Evolutionary conservation across 2,329 filamentous ascomycete genomes (phyloP).

Genomic region (Trichophyton equinum): DNA sequence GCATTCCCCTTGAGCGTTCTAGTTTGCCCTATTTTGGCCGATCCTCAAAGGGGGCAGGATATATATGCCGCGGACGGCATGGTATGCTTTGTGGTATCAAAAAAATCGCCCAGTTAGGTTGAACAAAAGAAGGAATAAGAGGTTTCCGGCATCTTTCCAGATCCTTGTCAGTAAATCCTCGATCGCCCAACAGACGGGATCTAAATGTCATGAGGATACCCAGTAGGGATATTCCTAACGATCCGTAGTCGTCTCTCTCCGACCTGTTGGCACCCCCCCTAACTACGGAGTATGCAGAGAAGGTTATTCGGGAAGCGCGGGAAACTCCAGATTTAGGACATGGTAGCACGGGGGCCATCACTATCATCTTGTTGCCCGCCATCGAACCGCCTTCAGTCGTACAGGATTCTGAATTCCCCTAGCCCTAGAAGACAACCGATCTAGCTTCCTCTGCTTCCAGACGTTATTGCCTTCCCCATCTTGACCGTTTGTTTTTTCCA

Average conservation of each 20-base stretch:
- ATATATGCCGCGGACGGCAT: background rate
- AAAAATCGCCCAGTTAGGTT: no score
- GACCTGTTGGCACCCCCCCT: background rate
- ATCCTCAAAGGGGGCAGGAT: background rate
- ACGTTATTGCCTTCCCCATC: no score
- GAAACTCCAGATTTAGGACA: background rate
- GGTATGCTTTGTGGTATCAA: no score
- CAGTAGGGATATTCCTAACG: background rate
- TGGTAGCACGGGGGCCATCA: background rate
- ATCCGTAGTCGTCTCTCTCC: background rate
- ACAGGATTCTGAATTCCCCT: background rate
- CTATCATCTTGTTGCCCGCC: background rate
- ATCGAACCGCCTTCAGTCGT: no score
- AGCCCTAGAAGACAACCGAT: background rate
- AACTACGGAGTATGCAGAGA: background rate
- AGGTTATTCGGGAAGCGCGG: background rate
- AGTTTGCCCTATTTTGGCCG: background rate
- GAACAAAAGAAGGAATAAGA: no score
- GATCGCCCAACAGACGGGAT: background rate
- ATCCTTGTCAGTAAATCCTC: no score
- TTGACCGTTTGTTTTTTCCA: no score
- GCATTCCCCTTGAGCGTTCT: no score
- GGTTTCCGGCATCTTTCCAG: no score
- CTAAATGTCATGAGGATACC: background rate
- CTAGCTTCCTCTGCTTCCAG: background rate